phyloP scores from a whole-genome alignment of 2,329 filamentous ascomycete genomes.

The Aspergillus pseudotamarii region DNA sequence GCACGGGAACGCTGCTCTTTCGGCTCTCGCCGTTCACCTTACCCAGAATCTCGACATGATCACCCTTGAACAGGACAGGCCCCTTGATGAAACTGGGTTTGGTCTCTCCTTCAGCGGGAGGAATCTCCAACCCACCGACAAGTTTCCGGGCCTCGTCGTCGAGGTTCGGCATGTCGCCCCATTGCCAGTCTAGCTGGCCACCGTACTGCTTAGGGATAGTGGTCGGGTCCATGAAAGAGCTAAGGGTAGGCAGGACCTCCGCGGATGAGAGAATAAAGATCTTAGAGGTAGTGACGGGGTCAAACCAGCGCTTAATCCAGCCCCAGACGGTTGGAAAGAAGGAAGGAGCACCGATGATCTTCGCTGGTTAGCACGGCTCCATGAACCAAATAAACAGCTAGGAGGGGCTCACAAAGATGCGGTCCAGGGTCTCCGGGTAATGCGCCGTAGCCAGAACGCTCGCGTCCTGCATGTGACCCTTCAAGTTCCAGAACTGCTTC shows the following conservation, averaged over 20 bases:
- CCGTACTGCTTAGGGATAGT: conserved; percentile 91
- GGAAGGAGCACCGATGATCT: conserved; percentile 83
- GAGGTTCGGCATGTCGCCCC: conserved; percentile 73
- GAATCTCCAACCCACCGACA: conserved; percentile 33
- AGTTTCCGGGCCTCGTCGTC: conserved; percentile 55
- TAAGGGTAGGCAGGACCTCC: conserved; percentile 76
- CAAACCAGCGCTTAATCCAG: conserved; percentile 95
- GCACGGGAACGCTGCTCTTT: conserved; percentile 30
- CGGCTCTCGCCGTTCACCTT: conserved; percentile 38
- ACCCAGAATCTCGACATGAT: conserved; percentile 37
- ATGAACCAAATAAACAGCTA: not conserved
- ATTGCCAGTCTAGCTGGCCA: conserved; percentile 80
- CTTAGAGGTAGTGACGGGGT: conserved; percentile 90
- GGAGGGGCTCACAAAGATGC: conserved; percentile 63
- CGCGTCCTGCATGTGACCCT: conserved; percentile 90
- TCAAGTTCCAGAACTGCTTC: conserved; percentile 95
- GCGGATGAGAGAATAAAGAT: conserved; percentile 81
- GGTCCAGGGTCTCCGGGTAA: conserved; percentile 90
- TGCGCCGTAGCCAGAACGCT: conserved; percentile 86
- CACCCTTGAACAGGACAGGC: conserved; percentile 38
- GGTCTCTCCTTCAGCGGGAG: conserved; percentile 26
- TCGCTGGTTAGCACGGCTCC: not conserved
- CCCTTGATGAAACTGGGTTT: conserved; percentile 38
- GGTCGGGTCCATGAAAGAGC: conserved; percentile 75
- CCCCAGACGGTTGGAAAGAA: conserved; percentile 92